Base-by-base conservation (phyloP, 495 filamentous ascomycete genomes). In the Xylaria intraflava region DNA sequence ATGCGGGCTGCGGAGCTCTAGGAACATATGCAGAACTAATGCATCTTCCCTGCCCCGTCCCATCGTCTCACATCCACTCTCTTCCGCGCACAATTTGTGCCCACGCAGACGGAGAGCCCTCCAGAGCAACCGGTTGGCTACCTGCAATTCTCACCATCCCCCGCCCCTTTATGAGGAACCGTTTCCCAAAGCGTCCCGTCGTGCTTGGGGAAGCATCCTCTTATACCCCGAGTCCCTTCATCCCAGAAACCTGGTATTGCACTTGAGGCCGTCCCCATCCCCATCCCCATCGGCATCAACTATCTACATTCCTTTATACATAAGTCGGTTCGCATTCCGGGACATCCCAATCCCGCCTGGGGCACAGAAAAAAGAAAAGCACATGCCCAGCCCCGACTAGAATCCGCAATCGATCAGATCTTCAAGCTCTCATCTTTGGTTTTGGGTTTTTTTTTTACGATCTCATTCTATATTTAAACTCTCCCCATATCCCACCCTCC, bases 1-100 rank as follows among this genome's bases (percentile, higher is more conserved):
- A 53, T 53, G 51, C 51, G 31, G 43, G 29, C 43, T 24, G 42
- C 42, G 51, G 51, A 53, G 51, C 42, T 38, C 30, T 14, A 45
- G 50, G 41, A 52, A 41, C 50, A 51, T 43, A 11, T 43, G 26
- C 31, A 23, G 31, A 1, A 45, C 50, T 52, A 42, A 36, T 46
- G 40, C 33, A 40, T 24, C n/a, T 36, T 31, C 42, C 51, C 42
- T 46, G 51, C 33, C 51, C 40, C 20, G 24, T 42, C 39, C n/a
- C n/a, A n/a, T n/a, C n/a, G n/a, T n/a, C n/a, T n/a, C n/a, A n/a
- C n/a, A n/a, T n/a, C n/a, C n/a, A n/a, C n/a, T n/a, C n/a, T n/a
- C n/a, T n/a, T n/a, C n/a, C n/a, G n/a, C n/a, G n/a, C n/a, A n/a
- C n/a, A n/a, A n/a, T n/a, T n/a, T n/a, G n/a, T n/a, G n/a, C n/a